Evolutionary conservation across 2,329 filamentous ascomycete genomes (phyloP), one percentile per base, ranked within the genome.

Genomic region (Aureobasidium leucospermi): DNA sequence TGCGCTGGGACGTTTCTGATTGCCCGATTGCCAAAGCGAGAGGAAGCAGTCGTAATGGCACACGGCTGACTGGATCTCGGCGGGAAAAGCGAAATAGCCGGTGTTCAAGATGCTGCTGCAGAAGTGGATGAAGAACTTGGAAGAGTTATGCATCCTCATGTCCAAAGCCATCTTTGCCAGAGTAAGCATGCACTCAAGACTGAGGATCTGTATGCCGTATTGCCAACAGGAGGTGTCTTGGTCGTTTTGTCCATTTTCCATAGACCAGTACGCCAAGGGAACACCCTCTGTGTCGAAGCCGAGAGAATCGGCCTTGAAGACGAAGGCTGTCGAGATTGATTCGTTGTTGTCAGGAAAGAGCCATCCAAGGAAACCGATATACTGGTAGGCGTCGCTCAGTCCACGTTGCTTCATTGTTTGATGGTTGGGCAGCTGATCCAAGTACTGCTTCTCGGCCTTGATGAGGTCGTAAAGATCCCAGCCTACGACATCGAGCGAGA

Each of bases 11-110:
- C 16, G 34, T 51, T 39, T 51, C 47, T 51, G 32, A 10, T 13
- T 32, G 16, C 47, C 47, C 16, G 34, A 36, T 23, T 23, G n/a
- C 47, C 47, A 51, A 38, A 51, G 47, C 34, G 31, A 39, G 32
- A 51, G 34, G 47, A 51, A 51, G 47, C 34, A 51, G 31, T 51
- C 47, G 47, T 51, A 51, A 28, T 51, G 47, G 19, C 47, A 51
- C 15, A 51, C 32, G 32, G 34, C 47, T 16, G 47, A 51, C 19
- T 15, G 16, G 19, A 51, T 51, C 47, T 51, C 16, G 19, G 38
- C 32, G 34, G 47, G 32, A 39, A 51, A 51, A 7, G 34, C 9
- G 31, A 51, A 51, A 39, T 51, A 51, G 47, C 32, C 6, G 39
- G 34, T 38, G 32, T 51, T 39, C n/a, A 51, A 9, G 13, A 51